phyloP scores from a whole-genome alignment of 768 basidiomycete genomes.

The Phaffia tasmanica region DNA sequence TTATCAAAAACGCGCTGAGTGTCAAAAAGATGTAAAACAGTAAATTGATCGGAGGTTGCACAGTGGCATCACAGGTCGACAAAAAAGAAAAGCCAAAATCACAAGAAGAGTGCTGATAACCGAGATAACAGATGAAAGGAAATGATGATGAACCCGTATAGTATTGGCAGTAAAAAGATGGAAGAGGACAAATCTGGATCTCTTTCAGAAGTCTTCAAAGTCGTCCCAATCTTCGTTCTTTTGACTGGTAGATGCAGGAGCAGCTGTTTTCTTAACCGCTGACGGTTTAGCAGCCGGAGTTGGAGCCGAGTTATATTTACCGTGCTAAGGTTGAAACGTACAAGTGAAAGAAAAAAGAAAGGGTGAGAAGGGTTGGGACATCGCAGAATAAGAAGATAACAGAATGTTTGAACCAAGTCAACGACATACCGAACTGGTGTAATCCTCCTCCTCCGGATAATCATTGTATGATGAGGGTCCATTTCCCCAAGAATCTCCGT shows the following conservation, averaged over 20 bases:
- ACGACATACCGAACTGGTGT: constrained; percentile 29
- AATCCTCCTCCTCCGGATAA: constrained; percentile 46
- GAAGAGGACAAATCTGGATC: too few species aligned
- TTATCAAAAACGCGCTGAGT: too few species aligned
- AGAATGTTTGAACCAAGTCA: not conserved
- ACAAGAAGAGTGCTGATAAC: too few species aligned
- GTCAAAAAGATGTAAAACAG: too few species aligned
- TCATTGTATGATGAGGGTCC: constrained; percentile 33
- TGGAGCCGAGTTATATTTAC: constrained; percentile 33
- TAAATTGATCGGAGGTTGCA: too few species aligned
- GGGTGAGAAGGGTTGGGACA: not conserved
- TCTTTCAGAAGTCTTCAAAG: not conserved
- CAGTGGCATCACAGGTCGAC: too few species aligned
- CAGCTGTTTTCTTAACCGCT: constrained; percentile 1
- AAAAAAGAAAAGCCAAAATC: too few species aligned
- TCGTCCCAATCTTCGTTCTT: constrained; percentile 39
- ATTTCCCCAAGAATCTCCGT: constrained; percentile 11
- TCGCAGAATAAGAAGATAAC: not conserved
- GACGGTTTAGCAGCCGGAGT: constrained; percentile 26
- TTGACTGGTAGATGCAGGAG: constrained; percentile 4
- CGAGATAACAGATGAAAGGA: too few species aligned
- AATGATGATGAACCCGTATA: too few species aligned
- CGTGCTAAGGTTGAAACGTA: constrained; percentile 38
- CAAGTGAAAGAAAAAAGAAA: not conserved
- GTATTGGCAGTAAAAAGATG: too few species aligned